Base-by-base conservation (phyloP, 2,329 filamentous ascomycete species). In the Fusarium fracticaudum region DNA sequence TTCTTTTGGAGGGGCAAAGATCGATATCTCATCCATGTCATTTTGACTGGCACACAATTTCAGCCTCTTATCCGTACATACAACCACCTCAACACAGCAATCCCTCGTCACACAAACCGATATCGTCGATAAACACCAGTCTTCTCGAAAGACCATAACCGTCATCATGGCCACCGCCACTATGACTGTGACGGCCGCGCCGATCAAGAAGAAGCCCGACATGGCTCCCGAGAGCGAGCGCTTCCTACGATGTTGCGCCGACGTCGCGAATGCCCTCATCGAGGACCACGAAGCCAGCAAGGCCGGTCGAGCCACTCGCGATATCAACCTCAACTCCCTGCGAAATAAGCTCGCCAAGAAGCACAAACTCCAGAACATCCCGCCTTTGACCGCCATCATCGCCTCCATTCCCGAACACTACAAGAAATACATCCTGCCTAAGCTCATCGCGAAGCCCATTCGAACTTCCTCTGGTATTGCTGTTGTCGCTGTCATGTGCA, bases 401-500 rank as follows among this genome's bases (percentile, higher is more conserved):
- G 94, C 96, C 62, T 96, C 96, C 15, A 96, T 99, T 41, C 97
- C 97, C n/a, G 96, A 99, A 82, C 95, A 98, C 82, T 98, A 98
- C 86, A 99, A 98, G 87, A 99, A 98, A 86, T 98, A 98, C 80
- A 98, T 99, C 71, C 85, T 98, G 71, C 96, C 95, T 26, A 98
- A 98, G 84, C 87, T 99, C 72, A 95, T 99, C 77, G 96, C 97
- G 33, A 99, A 99, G 84, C 96, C 96, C 4, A 98, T 99, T 69
- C 89, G 94, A 78, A 98, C 96, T 22, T 97, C 96, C 1, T 98
- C 95, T 60, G 96, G 96, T 66, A 99, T 99, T 78, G 96, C 96
- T 5, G 96, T 99, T 14, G 96, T 99, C 53, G 96, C 97, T 48
- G 97, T 99, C 76, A 99, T 99, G 96, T 98, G 96, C 89, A 99